Evolutionary conservation across 768 basidiomycete genomes (phyloP).

Genomic region (Auricularia sp.): DNA sequence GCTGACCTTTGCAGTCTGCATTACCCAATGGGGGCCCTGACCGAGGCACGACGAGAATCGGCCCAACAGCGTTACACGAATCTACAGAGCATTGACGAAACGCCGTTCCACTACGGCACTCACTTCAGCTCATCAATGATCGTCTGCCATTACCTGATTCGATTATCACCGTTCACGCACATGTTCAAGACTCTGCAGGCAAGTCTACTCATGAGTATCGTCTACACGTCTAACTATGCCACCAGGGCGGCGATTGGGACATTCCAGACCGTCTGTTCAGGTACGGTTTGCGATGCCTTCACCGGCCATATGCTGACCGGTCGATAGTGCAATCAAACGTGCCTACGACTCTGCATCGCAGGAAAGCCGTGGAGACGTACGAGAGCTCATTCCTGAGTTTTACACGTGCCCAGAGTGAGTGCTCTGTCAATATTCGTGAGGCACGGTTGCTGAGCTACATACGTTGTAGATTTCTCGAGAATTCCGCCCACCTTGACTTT

Average conservation of each 20-base stretch:
- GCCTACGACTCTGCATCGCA: constrained; percentile 77
- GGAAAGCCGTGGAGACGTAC: constrained; percentile 83
- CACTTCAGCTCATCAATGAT: constrained; percentile 98
- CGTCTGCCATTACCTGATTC: constrained; percentile 87
- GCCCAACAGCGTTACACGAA: constrained; percentile 67
- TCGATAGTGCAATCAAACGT: constrained; percentile 56
- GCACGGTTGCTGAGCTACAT: neutral
- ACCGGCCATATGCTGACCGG: neutral
- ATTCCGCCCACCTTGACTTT: constrained; percentile 69
- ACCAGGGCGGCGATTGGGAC: constrained; percentile 88
- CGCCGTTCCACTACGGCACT: constrained; percentile 87
- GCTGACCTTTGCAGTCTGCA: constrained; percentile 43
- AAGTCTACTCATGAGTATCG: constrained; percentile 4
- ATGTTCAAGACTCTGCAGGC: constrained; percentile 88
- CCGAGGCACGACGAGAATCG: constrained; percentile 58
- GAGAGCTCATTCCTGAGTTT: constrained; percentile 88
- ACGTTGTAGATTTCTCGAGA: constrained; percentile 63
- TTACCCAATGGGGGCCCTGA: constrained; percentile 86
- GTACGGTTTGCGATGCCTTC: constrained; percentile 24
- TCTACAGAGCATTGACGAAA: constrained; percentile 69
- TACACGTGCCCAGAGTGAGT: constrained; percentile 72
- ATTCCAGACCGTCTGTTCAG: constrained; percentile 78
- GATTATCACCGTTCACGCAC: constrained; percentile 80
- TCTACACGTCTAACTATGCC: neutral
- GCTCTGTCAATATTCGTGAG: neutral